Base-by-base conservation (phyloP, 2,329 filamentous ascomycete genomes). In the Tolypocladium tropicale region DNA sequence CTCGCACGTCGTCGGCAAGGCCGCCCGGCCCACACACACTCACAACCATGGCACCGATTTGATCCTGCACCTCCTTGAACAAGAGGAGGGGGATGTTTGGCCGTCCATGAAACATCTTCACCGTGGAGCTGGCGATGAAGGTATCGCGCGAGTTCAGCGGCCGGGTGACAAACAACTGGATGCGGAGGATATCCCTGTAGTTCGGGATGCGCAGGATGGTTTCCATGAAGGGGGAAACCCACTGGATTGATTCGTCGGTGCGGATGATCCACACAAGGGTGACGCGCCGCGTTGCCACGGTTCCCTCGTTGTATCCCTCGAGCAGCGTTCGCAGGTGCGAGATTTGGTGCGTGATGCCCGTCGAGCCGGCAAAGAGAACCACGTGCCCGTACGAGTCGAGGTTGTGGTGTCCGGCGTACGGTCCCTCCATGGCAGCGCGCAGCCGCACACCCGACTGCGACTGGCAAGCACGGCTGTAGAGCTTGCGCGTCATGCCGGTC, bases 301-400 rank as follows among this genome's bases (percentile, higher is more conserved):
- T 91, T 57, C 84, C 82, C 1, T 82, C 76, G 55, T 83, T 82
- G 70, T 81, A 87, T 4, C 87, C 87, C 55, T 84, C 74, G 57
- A 93, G 80, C 5, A 93, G 76, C 53, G 94, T 86, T 55, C 85
- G 86, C 10, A 96, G 81, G 70, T 95, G 95, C 36, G 91, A 89
- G 33, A 97, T 83, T 69, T 95, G 91, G 70, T 97, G 93, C 1
- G 93, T 96, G 72, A 99, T 97, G 59, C 94, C 94, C 6, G 94
- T 91, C 56, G 93, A 90, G 56, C 91, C 92, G 14, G 93, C 92
- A 67, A 96, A 91, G 56, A 99, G 85, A 60, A 99, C 82, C 49
- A 86, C 85, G 48, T 95, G 94, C 41, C 94, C 93, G 71, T 96
- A 97, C 9, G 92, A 96, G 71, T 91, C 86, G 61, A 97, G 85